Percentiles rank a stretch among this genome's conserved stretches.
phyloP scores from a whole-genome alignment of 2,329 filamentous ascomycete genomes.

The Sporothrix mexicana region DNA sequence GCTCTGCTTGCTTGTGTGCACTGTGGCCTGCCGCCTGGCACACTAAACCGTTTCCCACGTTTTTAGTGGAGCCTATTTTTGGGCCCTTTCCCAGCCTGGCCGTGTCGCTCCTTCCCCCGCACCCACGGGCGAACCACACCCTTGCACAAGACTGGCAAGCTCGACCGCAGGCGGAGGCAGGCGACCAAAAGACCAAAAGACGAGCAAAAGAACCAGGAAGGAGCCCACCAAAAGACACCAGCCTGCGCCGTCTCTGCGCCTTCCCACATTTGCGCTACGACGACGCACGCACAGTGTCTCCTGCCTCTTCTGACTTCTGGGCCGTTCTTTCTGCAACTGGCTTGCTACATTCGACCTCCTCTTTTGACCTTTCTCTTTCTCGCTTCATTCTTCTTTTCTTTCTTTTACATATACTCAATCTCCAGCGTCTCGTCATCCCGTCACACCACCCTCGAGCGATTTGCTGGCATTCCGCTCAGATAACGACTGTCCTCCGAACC shows the following conservation, averaged over 20 bases:
- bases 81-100: slow-evolving; percentile 23
- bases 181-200: too few species aligned
- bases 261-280: slow-evolving; percentile 8
- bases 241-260: neutral
- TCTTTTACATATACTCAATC: neutral
- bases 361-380: slow-evolving; percentile 9
- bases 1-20: slow-evolving; percentile 7
- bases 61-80: slow-evolving; percentile 28
- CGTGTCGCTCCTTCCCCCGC: slow-evolving; percentile 28
- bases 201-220: neutral
- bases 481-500: slow-evolving; percentile 13
- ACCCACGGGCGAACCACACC: slow-evolving; percentile 21
- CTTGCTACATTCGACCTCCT: neutral
- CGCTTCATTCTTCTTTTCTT: neutral
- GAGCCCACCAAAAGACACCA: slow-evolving; percentile 12
- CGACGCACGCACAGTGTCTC: slow-evolving; percentile 16
- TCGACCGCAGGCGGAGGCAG: neutral
- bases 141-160: neutral
- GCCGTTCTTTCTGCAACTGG: slow-evolving; percentile 3
- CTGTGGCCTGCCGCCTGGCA: slow-evolving; percentile 21
- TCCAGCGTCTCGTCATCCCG: slow-evolving; percentile 8
- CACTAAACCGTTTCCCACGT: slow-evolving; percentile 32
- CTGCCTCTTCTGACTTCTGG: slow-evolving; percentile 17
- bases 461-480: slow-evolving; percentile 1
- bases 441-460: neutral